These are phyloP conservation scores for Pseudonitzschia delicatissima DNA, from an alignment of 108 stramenopile genomes.

Conservation along the genomic window DNA sequence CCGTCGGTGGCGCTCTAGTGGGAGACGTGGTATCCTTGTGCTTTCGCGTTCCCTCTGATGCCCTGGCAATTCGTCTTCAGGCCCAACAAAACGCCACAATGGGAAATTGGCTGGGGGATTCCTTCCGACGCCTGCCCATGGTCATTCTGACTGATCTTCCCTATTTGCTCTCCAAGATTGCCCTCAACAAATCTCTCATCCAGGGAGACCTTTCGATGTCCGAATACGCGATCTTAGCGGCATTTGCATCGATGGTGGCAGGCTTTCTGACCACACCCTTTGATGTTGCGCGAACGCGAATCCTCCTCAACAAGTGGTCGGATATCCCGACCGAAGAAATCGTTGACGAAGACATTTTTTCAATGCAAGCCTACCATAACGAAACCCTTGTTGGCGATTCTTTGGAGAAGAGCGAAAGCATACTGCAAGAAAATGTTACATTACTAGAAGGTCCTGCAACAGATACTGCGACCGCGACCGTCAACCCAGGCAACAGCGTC, in stretches of 20 bases:
- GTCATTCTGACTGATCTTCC: slow-evolving; percentile 60
- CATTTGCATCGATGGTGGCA: slow-evolving; percentile 56
- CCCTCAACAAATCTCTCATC: slow-evolving; percentile 57
- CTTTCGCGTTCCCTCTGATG: slow-evolving; percentile 74
- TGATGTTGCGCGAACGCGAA: slow-evolving; percentile 79
- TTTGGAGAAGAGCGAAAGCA: no score
- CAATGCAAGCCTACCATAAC: no score
- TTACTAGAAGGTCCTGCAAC: no score
- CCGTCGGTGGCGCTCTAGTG: slow-evolving; percentile 51
- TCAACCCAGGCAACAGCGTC: slow-evolving; percentile 31
- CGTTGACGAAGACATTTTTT: slow-evolving; percentile 16
- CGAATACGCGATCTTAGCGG: slow-evolving; percentile 58
- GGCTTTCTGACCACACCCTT: slow-evolving; percentile 83
- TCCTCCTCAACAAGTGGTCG: slow-evolving; percentile 49
- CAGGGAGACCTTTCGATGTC: slow-evolving; percentile 58
- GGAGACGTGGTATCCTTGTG: slow-evolving; percentile 68
- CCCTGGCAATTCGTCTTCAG: slow-evolving; percentile 65
- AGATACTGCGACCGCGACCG: background rate
- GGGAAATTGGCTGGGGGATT: slow-evolving; percentile 70
- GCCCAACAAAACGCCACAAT: slow-evolving; percentile 32
- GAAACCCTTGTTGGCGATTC: no score
- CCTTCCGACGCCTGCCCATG: slow-evolving; percentile 56
- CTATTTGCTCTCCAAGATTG: slow-evolving; percentile 63
- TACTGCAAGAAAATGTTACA: no score
- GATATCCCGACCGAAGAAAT: slow-evolving; percentile 13